These are phyloP conservation scores for Ophiosphaerella narmari DNA, from an alignment of 2,329 filamentous ascomycete species.

Conservation along the genomic window DNA sequence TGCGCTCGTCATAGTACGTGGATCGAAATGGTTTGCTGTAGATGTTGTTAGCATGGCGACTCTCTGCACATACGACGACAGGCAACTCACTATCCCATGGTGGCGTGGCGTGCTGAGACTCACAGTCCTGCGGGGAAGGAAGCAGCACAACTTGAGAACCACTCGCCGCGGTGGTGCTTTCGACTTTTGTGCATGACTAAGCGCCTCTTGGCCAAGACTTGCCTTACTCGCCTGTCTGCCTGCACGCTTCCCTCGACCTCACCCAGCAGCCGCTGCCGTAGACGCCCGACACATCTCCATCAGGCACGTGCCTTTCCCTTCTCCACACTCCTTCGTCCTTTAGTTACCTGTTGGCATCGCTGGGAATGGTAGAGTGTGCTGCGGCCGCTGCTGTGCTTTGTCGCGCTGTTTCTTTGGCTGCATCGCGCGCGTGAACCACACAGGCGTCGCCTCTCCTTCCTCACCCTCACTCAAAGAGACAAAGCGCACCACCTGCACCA, in stretches of 20 bases:
- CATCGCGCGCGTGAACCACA: constrained; percentile 32
- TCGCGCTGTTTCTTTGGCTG: constrained; percentile 37
- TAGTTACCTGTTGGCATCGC: constrained; percentile 21
- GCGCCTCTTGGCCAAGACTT: not conserved
- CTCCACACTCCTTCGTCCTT: constrained; percentile 28
- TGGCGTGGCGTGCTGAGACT: constrained; percentile 27
- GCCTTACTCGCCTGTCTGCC: not conserved
- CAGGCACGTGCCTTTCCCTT: constrained; percentile 24
- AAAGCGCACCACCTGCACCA: constrained; percentile 30
- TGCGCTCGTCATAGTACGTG: constrained; percentile 90
- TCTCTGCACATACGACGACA: not conserved
- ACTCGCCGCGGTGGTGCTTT: constrained; percentile 27
- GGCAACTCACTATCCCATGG: constrained; percentile 43
- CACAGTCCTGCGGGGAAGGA: constrained; percentile 22
- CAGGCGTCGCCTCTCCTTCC: constrained; percentile 19
- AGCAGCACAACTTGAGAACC: not conserved
- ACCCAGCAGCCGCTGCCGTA: constrained; percentile 17
- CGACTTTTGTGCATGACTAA: constrained; percentile 8
- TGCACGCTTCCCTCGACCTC: constrained; percentile 13
- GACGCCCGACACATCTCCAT: constrained; percentile 10
- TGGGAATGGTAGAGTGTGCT: constrained; percentile 34
- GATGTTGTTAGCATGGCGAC: constrained; percentile 13
- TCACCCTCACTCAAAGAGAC: constrained; percentile 25
- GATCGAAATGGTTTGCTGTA: constrained; percentile 59
- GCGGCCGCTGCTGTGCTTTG: constrained; percentile 31